phyloP scores from a whole-genome alignment of 495 filamentous ascomycete species.

The Thermochaetoides thermophila region DNA sequence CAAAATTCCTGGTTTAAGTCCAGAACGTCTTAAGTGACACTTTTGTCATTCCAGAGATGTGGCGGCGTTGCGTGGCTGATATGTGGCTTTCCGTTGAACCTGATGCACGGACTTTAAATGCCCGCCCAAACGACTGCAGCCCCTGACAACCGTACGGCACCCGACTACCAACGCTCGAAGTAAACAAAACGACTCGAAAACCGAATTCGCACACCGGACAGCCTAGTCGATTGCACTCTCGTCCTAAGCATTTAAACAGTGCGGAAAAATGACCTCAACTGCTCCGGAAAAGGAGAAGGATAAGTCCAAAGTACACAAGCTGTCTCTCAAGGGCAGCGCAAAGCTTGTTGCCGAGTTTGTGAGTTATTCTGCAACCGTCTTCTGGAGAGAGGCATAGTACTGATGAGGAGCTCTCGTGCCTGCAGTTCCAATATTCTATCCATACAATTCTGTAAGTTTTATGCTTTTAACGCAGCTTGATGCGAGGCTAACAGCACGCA shows the following conservation, averaged over 20 bases:
- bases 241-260: background rate
- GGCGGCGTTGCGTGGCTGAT: too few species aligned
- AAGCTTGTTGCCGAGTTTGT: conserved; percentile 93
- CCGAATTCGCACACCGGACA: background rate
- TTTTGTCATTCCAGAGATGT: too few species aligned
- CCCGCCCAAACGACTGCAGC: conserved; percentile 11
- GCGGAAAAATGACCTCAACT: conserved; percentile 8
- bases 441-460: conserved; percentile 65
- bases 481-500: conserved; percentile 13
- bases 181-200: conserved; percentile 7
- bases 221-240: background rate
- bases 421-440: conserved; percentile 90
- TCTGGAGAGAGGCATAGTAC: too few species aligned
- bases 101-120: too few species aligned
- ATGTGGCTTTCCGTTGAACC: too few species aligned
- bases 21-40: too few species aligned
- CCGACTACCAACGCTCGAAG: conserved; percentile 1
- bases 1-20: too few species aligned
- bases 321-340: conserved; percentile 84
- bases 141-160: conserved; percentile 12
- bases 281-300: conserved; percentile 42
- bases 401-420: too few species aligned
- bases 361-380: too few species aligned
- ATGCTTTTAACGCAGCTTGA: conserved; percentile 7
- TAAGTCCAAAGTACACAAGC: conserved; percentile 85